Base-by-base conservation (phyloP, 305 asterid genomes). In the Striga hermonthica region DNA sequence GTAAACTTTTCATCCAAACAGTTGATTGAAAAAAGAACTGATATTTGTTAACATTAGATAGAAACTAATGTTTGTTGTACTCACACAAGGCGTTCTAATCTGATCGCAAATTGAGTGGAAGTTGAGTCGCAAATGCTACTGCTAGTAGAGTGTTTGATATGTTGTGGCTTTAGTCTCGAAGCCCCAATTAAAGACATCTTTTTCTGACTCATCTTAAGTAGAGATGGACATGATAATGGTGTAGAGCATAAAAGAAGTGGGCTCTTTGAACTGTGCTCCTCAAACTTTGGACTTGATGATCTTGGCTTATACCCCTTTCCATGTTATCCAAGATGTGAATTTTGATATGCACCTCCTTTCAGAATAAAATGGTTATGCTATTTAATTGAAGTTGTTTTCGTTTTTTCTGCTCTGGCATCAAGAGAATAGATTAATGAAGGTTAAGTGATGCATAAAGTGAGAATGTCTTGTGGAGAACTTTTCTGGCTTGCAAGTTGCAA, bases 251-350 rank as follows among this genome's bases (percentile, higher is more conserved):
- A 57, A 15, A 66, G 47, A 36, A 57, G 35, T 15, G 31, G 31
- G 14, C 7, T 14, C 31, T 52, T 52, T 52, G 8, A 4, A 4
- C 3, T 14, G 54, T 12, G 54, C 28, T 48, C 62, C 28, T 48
- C 62, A 58, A 40, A 70, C 53, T 57, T n/a, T 36, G 14, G 45
- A 60, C 47, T 38, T n/a, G 36, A 43, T 38, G 60, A 14, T 53
- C 59, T 12, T 53, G n/a, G 1, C 12, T 53, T 8, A 36, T 7
- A 22, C 31, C 31, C 31, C 31, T 22, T 22, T 2, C 6, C 44
- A 68, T 38, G 68, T 59, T 57, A 15, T 64, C 28, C 60, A 13
- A 57, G 53, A 57, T 62, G 66, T 3, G 40, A n/a, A 64, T 57
- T 63, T 6, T 68, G 54, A 56, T 64, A 55, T 57, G 38, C 58